A percentile compares a stretch with the other conserved stretches of the same genome.
phyloP scores from a whole-genome alignment of 2,329 filamentous ascomycete species.

The Colletotrichum kahawae region DNA sequence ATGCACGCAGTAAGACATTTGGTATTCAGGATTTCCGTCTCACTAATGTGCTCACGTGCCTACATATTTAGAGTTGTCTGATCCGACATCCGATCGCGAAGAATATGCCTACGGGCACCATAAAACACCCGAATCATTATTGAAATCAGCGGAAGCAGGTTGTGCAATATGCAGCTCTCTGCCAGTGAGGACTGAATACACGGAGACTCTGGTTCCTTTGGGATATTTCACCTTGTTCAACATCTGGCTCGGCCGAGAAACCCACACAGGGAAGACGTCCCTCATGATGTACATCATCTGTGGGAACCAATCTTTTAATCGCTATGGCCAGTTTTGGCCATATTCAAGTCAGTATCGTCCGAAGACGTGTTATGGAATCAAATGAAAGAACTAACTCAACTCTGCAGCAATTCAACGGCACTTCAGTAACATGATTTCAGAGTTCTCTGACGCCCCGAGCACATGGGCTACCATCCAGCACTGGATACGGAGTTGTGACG shows the following conservation, averaged over 20 bases:
- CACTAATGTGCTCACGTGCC: neutral
- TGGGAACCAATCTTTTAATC: neutral
- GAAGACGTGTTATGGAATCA: too few relatives aligned
- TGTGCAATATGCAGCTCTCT: neutral
- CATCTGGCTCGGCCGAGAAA: neutral
- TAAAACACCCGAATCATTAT: neutral
- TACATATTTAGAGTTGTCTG: neutral
- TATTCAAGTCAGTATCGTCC: neutral
- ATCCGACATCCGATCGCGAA: neutral
- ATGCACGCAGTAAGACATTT: neutral
- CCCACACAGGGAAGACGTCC: too few relatives aligned
- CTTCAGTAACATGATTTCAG: accelerated
- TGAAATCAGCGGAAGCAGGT: neutral
- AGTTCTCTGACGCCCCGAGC: neutral
- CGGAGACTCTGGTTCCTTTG: neutral
- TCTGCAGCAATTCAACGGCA: neutral
- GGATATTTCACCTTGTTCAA: neutral
- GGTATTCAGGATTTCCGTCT: neutral
- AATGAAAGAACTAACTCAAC: neutral
- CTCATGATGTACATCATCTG: neutral
- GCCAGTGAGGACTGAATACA: accelerated
- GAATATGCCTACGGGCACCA: neutral
- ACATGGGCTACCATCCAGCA: neutral
- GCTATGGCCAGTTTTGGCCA: neutral
- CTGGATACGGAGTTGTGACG: neutral